These are phyloP conservation scores for Santalum album DNA, from an alignment of 164 flowering plant species.

Conservation along the genomic window DNA sequence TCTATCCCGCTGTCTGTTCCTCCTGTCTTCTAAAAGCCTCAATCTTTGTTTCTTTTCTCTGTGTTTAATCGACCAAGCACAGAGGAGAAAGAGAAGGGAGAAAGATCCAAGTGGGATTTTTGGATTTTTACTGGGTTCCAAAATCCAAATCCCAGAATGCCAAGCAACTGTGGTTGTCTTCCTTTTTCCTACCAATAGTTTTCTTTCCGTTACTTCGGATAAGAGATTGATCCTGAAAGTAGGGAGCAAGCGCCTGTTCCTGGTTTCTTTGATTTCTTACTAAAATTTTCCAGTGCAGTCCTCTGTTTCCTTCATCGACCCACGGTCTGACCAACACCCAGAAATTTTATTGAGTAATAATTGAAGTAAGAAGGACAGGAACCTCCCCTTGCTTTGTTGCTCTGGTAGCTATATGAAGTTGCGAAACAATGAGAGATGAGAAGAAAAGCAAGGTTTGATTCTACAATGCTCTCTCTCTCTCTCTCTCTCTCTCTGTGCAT, in stretches of 20 bases:
- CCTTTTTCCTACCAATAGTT: constrained; percentile 11
- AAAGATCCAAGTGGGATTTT: constrained; percentile 14
- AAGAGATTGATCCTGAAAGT: no score
- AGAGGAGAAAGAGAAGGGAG: neutral
- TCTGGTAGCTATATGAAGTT: constrained; percentile 21
- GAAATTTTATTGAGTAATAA: neutral
- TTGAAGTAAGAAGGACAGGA: neutral
- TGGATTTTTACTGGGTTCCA: constrained; percentile 7
- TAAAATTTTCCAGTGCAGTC: no score
- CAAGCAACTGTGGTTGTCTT: constrained; percentile 18
- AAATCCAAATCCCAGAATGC: constrained; percentile 21
- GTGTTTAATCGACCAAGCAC: neutral
- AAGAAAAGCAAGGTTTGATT: constrained; percentile 44
- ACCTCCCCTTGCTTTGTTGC: neutral
- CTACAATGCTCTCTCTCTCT: neutral
- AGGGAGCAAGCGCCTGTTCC: neutral
- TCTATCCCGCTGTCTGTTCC: neutral
- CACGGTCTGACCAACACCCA: neutral
- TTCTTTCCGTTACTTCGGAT: constrained; percentile 15
- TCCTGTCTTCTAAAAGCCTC: constrained; percentile 6
- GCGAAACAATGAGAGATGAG: constrained; percentile 49
- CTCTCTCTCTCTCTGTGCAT: neutral
- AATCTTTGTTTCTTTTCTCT: constrained; percentile 5
- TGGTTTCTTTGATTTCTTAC: neutral
- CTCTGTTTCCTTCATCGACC: constrained; percentile 1